phyloP scores from a whole-genome alignment of 345 rosid genomes.

The Brassica napus region Da-Ae NC_063450.1:15529501-15530000 shows the following conservation, averaged over 20 bases:
- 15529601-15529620: constrained; percentile 6
- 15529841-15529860: constrained; percentile 9
- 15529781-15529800: constrained; percentile 15
- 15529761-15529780: background rate
- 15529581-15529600: constrained; percentile 19
- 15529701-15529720: background rate
- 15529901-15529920: background rate
- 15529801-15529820: background rate
- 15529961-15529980: background rate
- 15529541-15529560: constrained; percentile 21
- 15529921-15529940: background rate
- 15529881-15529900: background rate
- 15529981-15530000: background rate
- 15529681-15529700: constrained; percentile 7
- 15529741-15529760: background rate
- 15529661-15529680: background rate
- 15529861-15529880: constrained; percentile 15
- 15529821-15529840: background rate
- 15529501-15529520: constrained; percentile 34
- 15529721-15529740: background rate
- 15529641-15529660: background rate
- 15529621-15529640: background rate
- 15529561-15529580: constrained; percentile 53
- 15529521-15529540: constrained; percentile 10
- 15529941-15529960: background rate